Base-by-base conservation (phyloP, 495 filamentous ascomycete species). In the Trichoderma erinaceum region DNA sequence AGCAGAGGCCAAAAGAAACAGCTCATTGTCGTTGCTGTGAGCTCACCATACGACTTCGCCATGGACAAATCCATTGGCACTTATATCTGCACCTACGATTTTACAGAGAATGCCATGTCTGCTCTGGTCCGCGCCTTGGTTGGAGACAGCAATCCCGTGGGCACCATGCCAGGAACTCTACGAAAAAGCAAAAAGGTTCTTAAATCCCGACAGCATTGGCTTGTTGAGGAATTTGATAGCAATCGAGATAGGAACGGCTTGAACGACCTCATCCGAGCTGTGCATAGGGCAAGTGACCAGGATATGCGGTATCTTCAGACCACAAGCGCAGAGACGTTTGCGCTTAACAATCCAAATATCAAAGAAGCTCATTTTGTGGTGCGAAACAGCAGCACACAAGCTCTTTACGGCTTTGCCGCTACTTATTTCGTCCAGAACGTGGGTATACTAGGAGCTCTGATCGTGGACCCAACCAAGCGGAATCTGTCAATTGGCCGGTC, bases 21-120 rank as follows among this genome's bases (percentile, higher is more conserved):
- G 32, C 77, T 97, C 41, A 83, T 96, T 50, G 92, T 96, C 41
- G 88, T 96, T n/a, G 87, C 92, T 3, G 91, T 93, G 66, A 96
- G 91, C 76, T 96, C 92, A 10, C 92, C 92, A 1, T 97, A 96
- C 76, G 92, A 97, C 75, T 97, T 97, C 76, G 92, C 91, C n/a
- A 92, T 91, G 87, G 92, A 97, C 69, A 86, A 88, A 66, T 84
- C 87, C 4, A 91, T 97, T 38, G 89, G 89, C 11, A 96, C 92
- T 4, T 97, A 96, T 73, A 83, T 97, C 63, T 97, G 92, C 78
- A 97, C 92, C 0, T 97, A 93, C 73, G 92, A 97, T 79, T 96
- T 95, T 74, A 97, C 92, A 4, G 92, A 97, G 71, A 93, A 90
- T 0, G 92, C 92, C 27, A 85, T 96, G 80, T 86, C 88, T 66